Evolutionary conservation across 1,284 basidiomycete genomes (phyloP), one percentile per base, ranked within the genome.

Genomic region (Termitomyces sp.): DNA sequence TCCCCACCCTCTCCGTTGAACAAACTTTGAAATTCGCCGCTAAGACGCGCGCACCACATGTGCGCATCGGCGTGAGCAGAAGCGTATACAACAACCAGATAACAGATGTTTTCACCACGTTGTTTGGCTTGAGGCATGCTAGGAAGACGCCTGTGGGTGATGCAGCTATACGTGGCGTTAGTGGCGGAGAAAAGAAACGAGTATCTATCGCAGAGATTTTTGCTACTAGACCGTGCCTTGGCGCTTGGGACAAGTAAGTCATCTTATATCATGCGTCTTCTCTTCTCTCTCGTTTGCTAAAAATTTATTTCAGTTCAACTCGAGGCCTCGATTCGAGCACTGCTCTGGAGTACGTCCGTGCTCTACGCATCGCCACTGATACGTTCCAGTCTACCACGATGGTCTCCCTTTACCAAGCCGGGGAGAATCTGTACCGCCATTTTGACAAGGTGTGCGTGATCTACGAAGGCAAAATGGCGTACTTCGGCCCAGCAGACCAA

Each of bases 121-220:
- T 88, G 31, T 85, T 92, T 58, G 88, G 88, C 46, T 73, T 92
- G 53, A 69, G 75, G 6, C 87, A 88, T 62, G 74, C 73, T 3
- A 73, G 71, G 59, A 70, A 77, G 34, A 84, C 82, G 0, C 74
- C 74, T 21, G 87, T 92, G 45, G 90, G 90, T 8, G 82, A 90
- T 68, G 82, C 82, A 9, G 78, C 77, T 24, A 77, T 91, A n/a
- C 76, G 88, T 4, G 90, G 89, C 55, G 83, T 92, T 8, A 84
- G 81, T 47, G 90, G 89, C 17, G 90, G 90, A n/a, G 81, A 89
- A 73, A 85, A 86, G 70, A 88, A 89, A 69, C 81, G 90, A 39
- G 89, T 92, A 0, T 88, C 84, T 0, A 88, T 92, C 61, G 78
- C 82, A 9, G 90, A 92, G 69, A 76, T 81, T 9, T 68, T 92